Base-by-base conservation (phyloP, 805 yeast species). In the Candida ovalis region DNA sequence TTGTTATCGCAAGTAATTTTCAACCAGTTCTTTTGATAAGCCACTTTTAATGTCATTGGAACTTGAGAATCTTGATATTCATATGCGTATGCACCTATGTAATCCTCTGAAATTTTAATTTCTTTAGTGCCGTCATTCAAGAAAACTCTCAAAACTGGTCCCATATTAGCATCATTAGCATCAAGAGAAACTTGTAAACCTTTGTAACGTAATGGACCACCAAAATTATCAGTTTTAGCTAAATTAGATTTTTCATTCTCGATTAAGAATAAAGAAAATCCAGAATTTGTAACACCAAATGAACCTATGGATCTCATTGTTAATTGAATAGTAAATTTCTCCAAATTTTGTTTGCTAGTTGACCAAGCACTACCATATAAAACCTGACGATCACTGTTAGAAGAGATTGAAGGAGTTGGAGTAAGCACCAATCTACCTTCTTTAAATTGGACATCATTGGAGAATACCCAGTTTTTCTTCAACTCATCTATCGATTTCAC, bases 1-100 rank as follows among this genome's bases (percentile, higher is more conserved):
- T 76, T 80, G 62, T 86, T 86, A 64, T 86, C 88, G 43, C 84
- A 69, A 52, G 86, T 88, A n/a, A 86, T 74, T 54, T 84, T 82
- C 50, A 77, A 64, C 37, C 68, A 61, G 7, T 57, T 55, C 3
- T 53, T 50, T 22, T 80, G 76, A 57, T 84, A 84, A 8, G 84
- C 79, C 13, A 86, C 54, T 65, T 89, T 78, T n/a, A 85, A 45
- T 1, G 87, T 83, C 22, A 78, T 70, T 10, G 95, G 95, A 5
- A 85, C 87, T 52, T 79, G 78, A 0, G 88, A 79, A 56, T 81
- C 82, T 61, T 85, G 84, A 56, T 78, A 86, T 33, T 63, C 63
- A 40, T 70, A 57, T 12, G 63, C 48, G 40, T 70, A 66, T 1
- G 67, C 67, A 10, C 68, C 70, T 19, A 64, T 8, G 33, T 46